These are phyloP conservation scores for Venustampulla echinocandica DNA, from an alignment of 495 filamentous ascomycete species.

Conservation along the genomic window DNA sequence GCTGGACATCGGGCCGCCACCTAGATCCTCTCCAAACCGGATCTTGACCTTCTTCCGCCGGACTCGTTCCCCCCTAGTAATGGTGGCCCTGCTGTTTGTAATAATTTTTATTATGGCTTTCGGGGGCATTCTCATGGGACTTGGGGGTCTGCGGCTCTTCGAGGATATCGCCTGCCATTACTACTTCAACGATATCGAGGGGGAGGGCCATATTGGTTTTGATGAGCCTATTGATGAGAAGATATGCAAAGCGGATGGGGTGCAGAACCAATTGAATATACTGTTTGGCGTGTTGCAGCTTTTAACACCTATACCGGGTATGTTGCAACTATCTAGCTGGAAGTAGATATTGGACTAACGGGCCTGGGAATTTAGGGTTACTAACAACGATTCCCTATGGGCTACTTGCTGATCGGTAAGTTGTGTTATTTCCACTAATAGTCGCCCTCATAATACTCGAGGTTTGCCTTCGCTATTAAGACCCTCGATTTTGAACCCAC, in stretches of 20 bases:
- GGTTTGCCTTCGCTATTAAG: too few relatives aligned
- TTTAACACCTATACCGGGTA: slow-evolving; percentile 14
- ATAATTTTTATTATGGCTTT: slow-evolving; percentile 9
- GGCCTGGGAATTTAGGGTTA: slow-evolving; percentile 23
- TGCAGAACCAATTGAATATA: slow-evolving; percentile 28
- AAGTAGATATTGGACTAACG: slow-evolving; percentile 13
- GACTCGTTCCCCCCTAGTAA: slow-evolving; percentile 1
- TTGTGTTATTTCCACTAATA: not conserved
- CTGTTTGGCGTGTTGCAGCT: slow-evolving; percentile 23
- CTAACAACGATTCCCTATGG: slow-evolving; percentile 29
- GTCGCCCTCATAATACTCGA: too few relatives aligned
- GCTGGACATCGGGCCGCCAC: not conserved
- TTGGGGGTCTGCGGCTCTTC: slow-evolving; percentile 26
- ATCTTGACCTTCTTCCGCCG: not conserved
- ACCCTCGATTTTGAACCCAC: too few relatives aligned
- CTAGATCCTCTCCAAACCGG: not conserved
- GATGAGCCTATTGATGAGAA: slow-evolving; percentile 26
- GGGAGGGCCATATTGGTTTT: slow-evolving; percentile 11
- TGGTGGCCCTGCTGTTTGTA: slow-evolving; percentile 7
- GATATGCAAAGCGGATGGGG: slow-evolving; percentile 26
- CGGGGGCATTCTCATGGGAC: slow-evolving; percentile 8
- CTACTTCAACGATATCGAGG: slow-evolving; percentile 19
- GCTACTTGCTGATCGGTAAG: slow-evolving; percentile 33
- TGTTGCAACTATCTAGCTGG: slow-evolving; percentile 1
- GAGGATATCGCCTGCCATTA: slow-evolving; percentile 31